phyloP scores from a whole-genome alignment of 1,139 yeast species.

The Kurtzmaniella quercitrusa region DNA sequence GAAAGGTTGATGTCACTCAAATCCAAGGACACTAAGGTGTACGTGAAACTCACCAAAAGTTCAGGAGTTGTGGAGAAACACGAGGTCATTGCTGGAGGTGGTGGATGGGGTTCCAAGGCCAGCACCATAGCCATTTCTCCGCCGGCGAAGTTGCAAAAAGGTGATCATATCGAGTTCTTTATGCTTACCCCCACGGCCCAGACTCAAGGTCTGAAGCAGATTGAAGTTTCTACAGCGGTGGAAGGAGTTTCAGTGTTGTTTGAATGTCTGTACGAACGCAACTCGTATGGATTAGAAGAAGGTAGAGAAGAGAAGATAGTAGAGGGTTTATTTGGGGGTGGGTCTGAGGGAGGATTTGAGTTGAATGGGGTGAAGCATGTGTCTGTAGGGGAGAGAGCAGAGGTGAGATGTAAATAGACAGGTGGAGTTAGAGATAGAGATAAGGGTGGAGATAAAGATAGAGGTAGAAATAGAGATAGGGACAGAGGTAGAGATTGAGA shows the following conservation, averaged over 20 bases:
- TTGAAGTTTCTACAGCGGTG: not conserved
- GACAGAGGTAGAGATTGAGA: too few relatives aligned
- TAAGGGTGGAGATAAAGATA: too few relatives aligned
- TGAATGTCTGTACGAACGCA: slow-evolving; percentile 33
- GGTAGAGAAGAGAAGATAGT: slow-evolving; percentile 10
- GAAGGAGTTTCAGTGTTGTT: slow-evolving; percentile 9
- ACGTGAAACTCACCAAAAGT: slow-evolving; percentile 27
- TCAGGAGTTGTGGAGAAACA: slow-evolving; percentile 17
- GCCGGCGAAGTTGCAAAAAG: slow-evolving; percentile 40
- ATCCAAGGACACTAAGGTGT: slow-evolving; percentile 46
- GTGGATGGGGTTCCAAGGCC: slow-evolving; percentile 64
- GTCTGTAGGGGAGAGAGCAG: slow-evolving; percentile 37
- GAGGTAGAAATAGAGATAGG: too few relatives aligned
- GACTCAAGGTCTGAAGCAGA: slow-evolving; percentile 16
- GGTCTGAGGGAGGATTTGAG: slow-evolving; percentile 43
- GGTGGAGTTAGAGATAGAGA: not conserved
- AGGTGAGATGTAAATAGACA: not conserved
- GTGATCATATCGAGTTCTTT: slow-evolving; percentile 46
- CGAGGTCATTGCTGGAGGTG: slow-evolving; percentile 62
- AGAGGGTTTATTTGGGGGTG: slow-evolving; percentile 37
- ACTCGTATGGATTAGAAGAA: slow-evolving; percentile 14
- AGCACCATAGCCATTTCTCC: slow-evolving; percentile 57
- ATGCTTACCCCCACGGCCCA: slow-evolving; percentile 48
- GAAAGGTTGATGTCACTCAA: slow-evolving; percentile 37
- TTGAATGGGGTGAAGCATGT: slow-evolving; percentile 35